A percentile compares a stretch with the other conserved stretches of the same genome.
Conservation (phyloP, 2,329 filamentous ascomycete species). For the Tricladium varicosporioides region DNA sequence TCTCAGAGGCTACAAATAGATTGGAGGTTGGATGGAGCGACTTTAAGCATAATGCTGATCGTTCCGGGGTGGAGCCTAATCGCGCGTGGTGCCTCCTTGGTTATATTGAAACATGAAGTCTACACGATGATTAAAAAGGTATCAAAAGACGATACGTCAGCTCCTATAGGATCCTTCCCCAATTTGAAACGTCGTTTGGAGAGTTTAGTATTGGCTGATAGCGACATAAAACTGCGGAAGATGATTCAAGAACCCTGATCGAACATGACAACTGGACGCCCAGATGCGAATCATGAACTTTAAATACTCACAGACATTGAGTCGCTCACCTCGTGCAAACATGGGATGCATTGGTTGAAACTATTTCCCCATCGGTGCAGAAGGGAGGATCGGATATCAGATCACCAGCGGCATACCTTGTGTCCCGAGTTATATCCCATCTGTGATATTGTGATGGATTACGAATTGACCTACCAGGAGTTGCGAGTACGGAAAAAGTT, state of each 20-base stretch:
- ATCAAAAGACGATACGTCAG: neutral
- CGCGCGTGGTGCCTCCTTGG: neutral
- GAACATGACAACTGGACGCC: neutral
- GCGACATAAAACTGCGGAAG: neutral
- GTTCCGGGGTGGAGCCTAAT: neutral
- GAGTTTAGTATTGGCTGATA: neutral
- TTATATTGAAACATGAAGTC: neutral
- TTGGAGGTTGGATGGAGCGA: neutral
- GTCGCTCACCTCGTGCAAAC: neutral
- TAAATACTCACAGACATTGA: neutral
- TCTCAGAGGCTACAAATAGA: too few species aligned
- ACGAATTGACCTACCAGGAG: neutral
- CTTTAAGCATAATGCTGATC: neutral
- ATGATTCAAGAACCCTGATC: neutral
- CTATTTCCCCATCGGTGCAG: neutral
- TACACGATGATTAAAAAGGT: too few species aligned
- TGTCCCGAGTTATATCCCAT: neutral
- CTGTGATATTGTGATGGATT: neutral
- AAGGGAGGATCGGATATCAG: neutral
- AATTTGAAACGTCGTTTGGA: neutral
- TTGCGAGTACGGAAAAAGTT: neutral
- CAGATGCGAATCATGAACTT: neutral
- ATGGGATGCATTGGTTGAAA: slow-evolving; percentile 3
- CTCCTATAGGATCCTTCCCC: neutral
- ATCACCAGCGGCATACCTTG: neutral